Percentiles rank a stretch among this genome's conserved stretches.
These are phyloP conservation scores for Magnusiomyces paraingens DNA, from an alignment of 1,139 yeast species.

Conservation along the genomic window DNA sequence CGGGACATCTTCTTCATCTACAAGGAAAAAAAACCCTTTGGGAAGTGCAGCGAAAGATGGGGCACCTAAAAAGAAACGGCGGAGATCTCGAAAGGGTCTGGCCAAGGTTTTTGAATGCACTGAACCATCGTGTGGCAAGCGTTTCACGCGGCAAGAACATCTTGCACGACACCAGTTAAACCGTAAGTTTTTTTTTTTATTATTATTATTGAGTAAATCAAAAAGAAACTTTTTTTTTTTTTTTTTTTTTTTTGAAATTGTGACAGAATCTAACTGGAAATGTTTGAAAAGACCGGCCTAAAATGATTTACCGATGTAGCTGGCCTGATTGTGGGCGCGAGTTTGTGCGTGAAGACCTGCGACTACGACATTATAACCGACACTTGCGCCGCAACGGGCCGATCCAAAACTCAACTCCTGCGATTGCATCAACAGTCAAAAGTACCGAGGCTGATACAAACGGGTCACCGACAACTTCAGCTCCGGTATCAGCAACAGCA, in stretches of 20 bases:
- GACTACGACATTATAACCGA: constrained; percentile 13
- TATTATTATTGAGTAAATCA: not conserved
- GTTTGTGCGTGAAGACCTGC: constrained; percentile 16
- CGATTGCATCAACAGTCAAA: not conserved
- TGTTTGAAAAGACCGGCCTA: constrained; percentile 9
- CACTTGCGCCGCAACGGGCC: constrained; percentile 7
- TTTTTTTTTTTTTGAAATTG: no score
- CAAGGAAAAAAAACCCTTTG: no score
- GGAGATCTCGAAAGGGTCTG: constrained; percentile 31
- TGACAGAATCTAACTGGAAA: not conserved
- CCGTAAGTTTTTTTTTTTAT: constrained; percentile 5
- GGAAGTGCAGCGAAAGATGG: no score
- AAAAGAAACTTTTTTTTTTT: no score
- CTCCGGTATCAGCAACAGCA: no score
- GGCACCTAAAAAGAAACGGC: constrained; percentile 5
- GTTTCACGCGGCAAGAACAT: constrained; percentile 49
- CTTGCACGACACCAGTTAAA: constrained; percentile 33
- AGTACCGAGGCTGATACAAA: no score
- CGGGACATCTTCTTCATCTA: constrained; percentile 14
- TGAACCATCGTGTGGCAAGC: constrained; percentile 52
- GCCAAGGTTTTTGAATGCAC: constrained; percentile 39
- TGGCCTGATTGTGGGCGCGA: constrained; percentile 14
- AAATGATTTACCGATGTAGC: constrained; percentile 10
- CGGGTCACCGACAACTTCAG: no score
- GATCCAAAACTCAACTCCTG: not conserved